phyloP scores from a whole-genome alignment of 1,284 basidiomycete species.

The Ganoderma resinaceum region DNA sequence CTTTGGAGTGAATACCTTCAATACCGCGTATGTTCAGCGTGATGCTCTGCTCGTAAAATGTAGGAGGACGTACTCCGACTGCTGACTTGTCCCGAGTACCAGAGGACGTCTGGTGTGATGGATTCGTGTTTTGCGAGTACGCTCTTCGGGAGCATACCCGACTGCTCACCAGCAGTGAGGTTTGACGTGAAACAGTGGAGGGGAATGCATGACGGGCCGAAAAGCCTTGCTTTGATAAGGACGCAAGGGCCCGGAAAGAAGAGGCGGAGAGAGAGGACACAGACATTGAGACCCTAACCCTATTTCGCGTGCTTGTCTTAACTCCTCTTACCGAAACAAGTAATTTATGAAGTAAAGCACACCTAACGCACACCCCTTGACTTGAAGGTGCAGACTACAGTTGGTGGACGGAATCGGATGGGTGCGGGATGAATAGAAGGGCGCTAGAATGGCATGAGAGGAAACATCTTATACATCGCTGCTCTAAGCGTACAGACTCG shows the following conservation, averaged over 20 bases:
- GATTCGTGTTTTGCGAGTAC: constrained; percentile 31
- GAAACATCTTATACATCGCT: constrained; percentile 1
- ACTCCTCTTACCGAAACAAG: neutral
- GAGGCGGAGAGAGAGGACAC: constrained; percentile 21
- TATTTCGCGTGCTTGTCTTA: constrained; percentile 8
- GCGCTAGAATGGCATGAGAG: too few relatives aligned
- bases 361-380: neutral
- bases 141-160: constrained; percentile 10
- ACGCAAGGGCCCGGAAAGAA: constrained; percentile 16
- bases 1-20: constrained; percentile 88
- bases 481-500: neutral
- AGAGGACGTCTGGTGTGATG: constrained; percentile 33
- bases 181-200: too few relatives aligned
- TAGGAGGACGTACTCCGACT: constrained; percentile 45
- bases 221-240: constrained; percentile 13
- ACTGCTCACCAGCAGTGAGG: neutral
- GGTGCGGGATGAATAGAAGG: neutral
- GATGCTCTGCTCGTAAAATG: constrained; percentile 10
- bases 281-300: constrained; percentile 30
- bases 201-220: constrained; percentile 9
- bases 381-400: neutral
- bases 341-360: neutral
- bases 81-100: constrained; percentile 48
- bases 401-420: neutral
- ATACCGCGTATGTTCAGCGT: neutral